A percentile compares a stretch with the other conserved stretches of the same genome.
Conservation (phyloP, 331 rosid genomes). For the Cydonia oblonga region DNA sequence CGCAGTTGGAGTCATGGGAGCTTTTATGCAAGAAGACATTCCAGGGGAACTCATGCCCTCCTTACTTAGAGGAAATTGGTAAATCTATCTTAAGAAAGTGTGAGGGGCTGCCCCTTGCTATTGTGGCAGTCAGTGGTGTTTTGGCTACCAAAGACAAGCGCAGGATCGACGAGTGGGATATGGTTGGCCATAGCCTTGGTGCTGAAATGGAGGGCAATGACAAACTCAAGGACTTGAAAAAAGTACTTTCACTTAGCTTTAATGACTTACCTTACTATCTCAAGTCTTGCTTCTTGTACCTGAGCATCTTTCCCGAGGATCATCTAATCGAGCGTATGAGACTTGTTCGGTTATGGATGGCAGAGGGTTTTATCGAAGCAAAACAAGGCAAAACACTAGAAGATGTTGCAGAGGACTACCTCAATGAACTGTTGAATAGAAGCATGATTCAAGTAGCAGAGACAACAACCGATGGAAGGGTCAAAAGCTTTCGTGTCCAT, state of each 20-base stretch:
- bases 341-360: slow-evolving; percentile 19
- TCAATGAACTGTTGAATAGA: slow-evolving; percentile 13
- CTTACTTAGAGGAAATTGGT: neutral
- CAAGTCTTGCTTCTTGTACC: neutral
- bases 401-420: slow-evolving; percentile 10
- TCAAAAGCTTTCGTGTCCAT: slow-evolving; percentile 1
- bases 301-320: slow-evolving; percentile 19
- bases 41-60: neutral
- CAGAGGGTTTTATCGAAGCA: slow-evolving; percentile 17
- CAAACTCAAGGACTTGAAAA: slow-evolving; percentile 9
- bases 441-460: slow-evolving; percentile 10
- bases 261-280: slow-evolving; percentile 19
- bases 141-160: slow-evolving; percentile 6
- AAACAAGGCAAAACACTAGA: slow-evolving; percentile 12
- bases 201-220: slow-evolving; percentile 18
- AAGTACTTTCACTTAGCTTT: slow-evolving; percentile 14
- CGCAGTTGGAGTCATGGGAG: slow-evolving; percentile 4
- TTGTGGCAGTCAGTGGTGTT: slow-evolving; percentile 8
- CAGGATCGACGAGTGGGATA: slow-evolving; percentile 14
- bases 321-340: slow-evolving; percentile 7
- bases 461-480: neutral
- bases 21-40: slow-evolving; percentile 10
- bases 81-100: neutral
- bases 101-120: slow-evolving; percentile 14
- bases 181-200: slow-evolving; percentile 8